Percentiles rank a stretch among this genome's conserved stretches.
These are phyloP conservation scores for Rhododendron ferrugineum DNA, from an alignment of 148 eudicot genomes.

Conservation along the genomic window DNA sequence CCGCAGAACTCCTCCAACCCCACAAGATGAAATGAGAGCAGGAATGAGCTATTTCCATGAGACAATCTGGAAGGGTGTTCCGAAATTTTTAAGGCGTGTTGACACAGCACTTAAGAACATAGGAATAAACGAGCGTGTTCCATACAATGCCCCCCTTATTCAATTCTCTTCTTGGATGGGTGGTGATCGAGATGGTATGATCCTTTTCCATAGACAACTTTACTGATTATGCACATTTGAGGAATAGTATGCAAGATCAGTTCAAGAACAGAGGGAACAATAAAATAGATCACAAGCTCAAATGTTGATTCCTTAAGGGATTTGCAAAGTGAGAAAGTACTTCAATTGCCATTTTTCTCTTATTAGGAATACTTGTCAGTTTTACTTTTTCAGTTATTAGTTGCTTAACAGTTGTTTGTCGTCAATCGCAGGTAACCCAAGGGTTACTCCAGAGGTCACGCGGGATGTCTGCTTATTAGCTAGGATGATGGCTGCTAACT, in stretches of 20 bases:
- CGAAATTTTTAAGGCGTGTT: conserved; percentile 84
- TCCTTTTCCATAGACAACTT: conserved; percentile 4
- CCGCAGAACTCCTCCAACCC: conserved; percentile 83
- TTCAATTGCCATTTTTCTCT: background rate
- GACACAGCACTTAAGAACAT: conserved; percentile 96
- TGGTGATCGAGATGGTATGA: conserved; percentile 94
- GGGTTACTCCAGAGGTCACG: conserved; percentile 99
- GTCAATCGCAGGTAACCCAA: conserved; percentile 71
- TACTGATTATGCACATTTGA: background rate
- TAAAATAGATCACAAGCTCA: background rate
- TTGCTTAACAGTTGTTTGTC: conserved; percentile 12
- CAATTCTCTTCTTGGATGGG: conserved; percentile 99
- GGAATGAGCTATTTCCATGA: conserved; percentile 99
- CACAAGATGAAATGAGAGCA: conserved; percentile 99
- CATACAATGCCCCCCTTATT: conserved; percentile 95
- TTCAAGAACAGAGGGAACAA: background rate
- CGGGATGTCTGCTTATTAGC: conserved; percentile 97
- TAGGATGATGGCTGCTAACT: conserved; percentile 99
- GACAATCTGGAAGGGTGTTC: conserved; percentile 96
- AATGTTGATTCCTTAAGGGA: background rate
- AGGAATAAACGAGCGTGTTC: conserved; percentile 92
- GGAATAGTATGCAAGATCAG: background rate
- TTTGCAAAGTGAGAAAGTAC: background rate
- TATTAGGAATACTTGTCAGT: background rate
- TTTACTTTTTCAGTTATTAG: background rate